These are phyloP conservation scores for Chimonanthus salicifolius DNA, from an alignment of 164 flowering plant genomes.

Conservation along the genomic window DNA sequence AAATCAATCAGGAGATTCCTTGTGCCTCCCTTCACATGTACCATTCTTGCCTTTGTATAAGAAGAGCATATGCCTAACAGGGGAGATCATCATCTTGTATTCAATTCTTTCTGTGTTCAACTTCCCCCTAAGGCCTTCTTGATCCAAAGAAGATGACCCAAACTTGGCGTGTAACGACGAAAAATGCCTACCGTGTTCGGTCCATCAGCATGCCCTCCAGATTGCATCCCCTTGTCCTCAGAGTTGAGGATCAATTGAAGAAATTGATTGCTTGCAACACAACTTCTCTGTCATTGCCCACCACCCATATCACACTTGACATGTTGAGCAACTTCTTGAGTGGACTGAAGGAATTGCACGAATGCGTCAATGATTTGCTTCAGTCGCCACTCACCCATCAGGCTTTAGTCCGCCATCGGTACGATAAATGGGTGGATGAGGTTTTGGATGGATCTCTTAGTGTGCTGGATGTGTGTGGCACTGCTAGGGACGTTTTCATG, in stretches of 20 bases:
- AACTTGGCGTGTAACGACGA: neutral
- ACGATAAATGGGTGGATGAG: slow-evolving; percentile 24
- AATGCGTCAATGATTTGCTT: slow-evolving; percentile 15
- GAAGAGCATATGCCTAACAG: neutral
- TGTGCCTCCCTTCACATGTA: slow-evolving; percentile 7
- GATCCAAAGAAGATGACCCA: slow-evolving; percentile 1
- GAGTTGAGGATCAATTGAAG: slow-evolving; percentile 11
- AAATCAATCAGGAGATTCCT: slow-evolving; percentile 6
- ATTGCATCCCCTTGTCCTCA: slow-evolving; percentile 14
- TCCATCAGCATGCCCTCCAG: slow-evolving; percentile 23
- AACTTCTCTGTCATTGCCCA: neutral
- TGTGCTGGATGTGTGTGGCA: slow-evolving; percentile 29
- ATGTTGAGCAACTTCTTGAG: neutral
- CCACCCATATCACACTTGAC: neutral
- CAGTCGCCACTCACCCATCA: slow-evolving; percentile 18
- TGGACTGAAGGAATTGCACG: slow-evolving; percentile 11
- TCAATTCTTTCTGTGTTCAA: no score
- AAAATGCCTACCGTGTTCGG: slow-evolving; percentile 12
- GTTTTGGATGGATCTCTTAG: slow-evolving; percentile 29
- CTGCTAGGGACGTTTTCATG: slow-evolving; percentile 19
- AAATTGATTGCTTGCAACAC: slow-evolving; percentile 4
- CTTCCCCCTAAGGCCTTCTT: neutral
- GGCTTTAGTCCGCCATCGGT: neutral
- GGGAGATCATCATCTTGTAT: neutral
- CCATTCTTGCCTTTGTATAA: slow-evolving; percentile 1